A percentile compares a stretch with the other conserved stretches of the same genome.
Evolutionary conservation across 2,329 filamentous ascomycete genomes (phyloP).

Genomic region (Colletotrichum viniferum): DNA sequence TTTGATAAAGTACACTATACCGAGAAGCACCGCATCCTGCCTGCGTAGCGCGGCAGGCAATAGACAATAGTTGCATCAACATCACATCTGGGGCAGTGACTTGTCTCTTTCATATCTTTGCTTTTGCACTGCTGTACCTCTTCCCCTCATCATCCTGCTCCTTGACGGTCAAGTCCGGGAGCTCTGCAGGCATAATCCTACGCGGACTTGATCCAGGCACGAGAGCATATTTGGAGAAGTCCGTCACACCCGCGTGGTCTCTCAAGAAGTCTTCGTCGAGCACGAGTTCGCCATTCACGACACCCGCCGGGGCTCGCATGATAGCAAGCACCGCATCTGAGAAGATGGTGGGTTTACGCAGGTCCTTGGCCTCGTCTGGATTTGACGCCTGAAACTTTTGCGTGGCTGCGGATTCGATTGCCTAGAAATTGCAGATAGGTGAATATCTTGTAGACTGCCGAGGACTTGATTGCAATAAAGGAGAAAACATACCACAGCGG

Average conservation of each 20-base stretch:
- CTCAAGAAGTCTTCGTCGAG: constrained; percentile 84
- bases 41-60: constrained; percentile 2
- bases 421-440: constrained; percentile 27
- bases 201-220: constrained; percentile 67
- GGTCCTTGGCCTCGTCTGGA: constrained; percentile 55
- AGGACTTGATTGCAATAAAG: background rate
- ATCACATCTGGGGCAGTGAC: background rate
- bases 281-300: constrained; percentile 73
- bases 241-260: constrained; percentile 63
- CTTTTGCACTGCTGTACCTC: constrained; percentile 65
- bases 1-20: constrained; percentile 15
- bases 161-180: constrained; percentile 73
- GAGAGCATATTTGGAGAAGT: constrained; percentile 77
- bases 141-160: constrained; percentile 84
- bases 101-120: constrained; percentile 38
- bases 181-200: constrained; percentile 75
- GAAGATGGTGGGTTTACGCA: constrained; percentile 76
- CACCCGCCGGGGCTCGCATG: constrained; percentile 59
- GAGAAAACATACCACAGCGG: constrained; percentile 63
- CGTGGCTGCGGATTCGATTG: constrained; percentile 79
- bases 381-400: constrained; percentile 51
- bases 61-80: constrained; percentile 3
- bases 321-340: constrained; percentile 81
- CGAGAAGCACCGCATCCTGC: constrained; percentile 9
- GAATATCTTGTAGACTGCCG: background rate